Base-by-base conservation (phyloP, 306 rosid species). In the Crotalaria pallida region DNA sequence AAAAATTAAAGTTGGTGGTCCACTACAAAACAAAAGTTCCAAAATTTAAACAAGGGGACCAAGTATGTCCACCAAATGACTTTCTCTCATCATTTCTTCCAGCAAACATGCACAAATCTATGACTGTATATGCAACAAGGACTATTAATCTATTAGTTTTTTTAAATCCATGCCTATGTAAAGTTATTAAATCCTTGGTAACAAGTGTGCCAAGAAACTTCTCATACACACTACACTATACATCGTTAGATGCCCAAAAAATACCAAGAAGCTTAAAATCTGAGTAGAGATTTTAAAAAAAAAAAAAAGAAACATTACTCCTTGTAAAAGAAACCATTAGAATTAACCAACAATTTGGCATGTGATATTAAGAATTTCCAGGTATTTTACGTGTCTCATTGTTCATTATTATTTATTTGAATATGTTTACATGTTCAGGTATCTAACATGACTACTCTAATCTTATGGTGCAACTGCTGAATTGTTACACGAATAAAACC, bases 21-120 rank as follows among this genome's bases (percentile, higher is more conserved):
- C 82, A 69, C 60, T 67, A 68, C 24, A 44, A 65, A 53, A 73
- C 27, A 63, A 65, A 53, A 77, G 79, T 72, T 50, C 36, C 43
- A 79, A 55, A 70, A 72, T 76, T 77, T 68, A 83, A 80, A 73
- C 77, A 16, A 40, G 77, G 79, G 73, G 81, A 72, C 81, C 85
- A 69, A 34, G 79, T 72, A 47, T 77, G 66, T 79, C 78, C 69
- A 82, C 73, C 61, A 53, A 41, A 51, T 65, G 64, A 70, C 71
- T 76, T 69, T 65, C 47, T 69, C 73, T 24, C 70, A 79, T 79
- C 79, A 79, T 85, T 67, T 12, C 76, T 23, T 52, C 81, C 71
- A 77, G 77, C 75, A 58, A 26, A 75, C 65, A 51, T 77, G 77
- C 60, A 55, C 10, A 72, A 53, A 41, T 15, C 60, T 52, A 17